phyloP scores from a whole-genome alignment of 306 rosid species.

The Luffa acutangula region DNA sequence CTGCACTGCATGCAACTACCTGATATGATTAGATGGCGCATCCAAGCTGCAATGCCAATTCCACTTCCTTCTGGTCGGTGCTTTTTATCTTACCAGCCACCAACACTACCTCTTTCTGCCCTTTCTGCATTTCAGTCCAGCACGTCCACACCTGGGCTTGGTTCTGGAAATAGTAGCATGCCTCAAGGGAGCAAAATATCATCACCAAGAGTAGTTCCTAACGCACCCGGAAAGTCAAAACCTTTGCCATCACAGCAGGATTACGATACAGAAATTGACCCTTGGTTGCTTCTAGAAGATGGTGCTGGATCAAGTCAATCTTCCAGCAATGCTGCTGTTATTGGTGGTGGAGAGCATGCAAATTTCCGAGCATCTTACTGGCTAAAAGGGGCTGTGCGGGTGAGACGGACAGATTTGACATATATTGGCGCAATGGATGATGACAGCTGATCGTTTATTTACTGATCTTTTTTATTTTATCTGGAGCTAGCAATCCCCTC shows the following conservation, averaged over 20 bases:
- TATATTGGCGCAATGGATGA: slow-evolving; percentile 84
- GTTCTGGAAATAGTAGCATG: slow-evolving; percentile 31
- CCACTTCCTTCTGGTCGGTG: slow-evolving; percentile 46
- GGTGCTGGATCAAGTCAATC: slow-evolving; percentile 82
- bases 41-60: slow-evolving; percentile 87
- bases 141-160: slow-evolving; percentile 29
- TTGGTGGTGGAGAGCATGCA: slow-evolving; percentile 57
- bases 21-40: slow-evolving; percentile 65
- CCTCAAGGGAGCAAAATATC: slow-evolving; percentile 39
- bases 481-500: slow-evolving; percentile 31
- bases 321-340: slow-evolving; percentile 37
- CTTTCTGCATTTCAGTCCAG: slow-evolving; percentile 48
- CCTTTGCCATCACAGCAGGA: slow-evolving; percentile 34
- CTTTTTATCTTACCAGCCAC: slow-evolving; percentile 66
- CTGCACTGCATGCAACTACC: slow-evolving; percentile 80
- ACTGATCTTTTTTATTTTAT: slow-evolving; percentile 28
- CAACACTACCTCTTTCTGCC: slow-evolving; percentile 44
- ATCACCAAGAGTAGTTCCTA: slow-evolving; percentile 31
- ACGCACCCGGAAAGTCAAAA: slow-evolving; percentile 53
- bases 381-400: slow-evolving; percentile 87
- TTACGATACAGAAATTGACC: slow-evolving; percentile 65
- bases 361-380: slow-evolving; percentile 76
- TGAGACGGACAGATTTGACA: slow-evolving; percentile 84
- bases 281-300: slow-evolving; percentile 89
- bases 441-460: slow-evolving; percentile 49